Evolutionary conservation across 768 basidiomycete species (phyloP).

Genomic region (Lentinula boryana): DNA sequence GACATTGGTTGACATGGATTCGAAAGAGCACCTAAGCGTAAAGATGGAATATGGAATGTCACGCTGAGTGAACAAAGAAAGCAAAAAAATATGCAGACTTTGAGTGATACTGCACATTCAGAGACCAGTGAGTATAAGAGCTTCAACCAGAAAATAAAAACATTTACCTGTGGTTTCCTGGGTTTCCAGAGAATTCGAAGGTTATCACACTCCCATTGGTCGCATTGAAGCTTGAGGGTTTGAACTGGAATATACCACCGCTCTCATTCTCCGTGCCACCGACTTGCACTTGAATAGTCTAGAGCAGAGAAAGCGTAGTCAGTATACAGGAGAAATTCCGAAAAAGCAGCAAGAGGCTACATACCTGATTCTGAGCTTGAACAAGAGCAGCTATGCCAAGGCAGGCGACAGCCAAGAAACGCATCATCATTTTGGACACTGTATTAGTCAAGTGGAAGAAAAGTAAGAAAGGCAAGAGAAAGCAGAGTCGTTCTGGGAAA

Average conservation of each 20-base stretch:
- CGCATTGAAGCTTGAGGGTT: constrained; percentile 35
- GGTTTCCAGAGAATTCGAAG: constrained; percentile 44
- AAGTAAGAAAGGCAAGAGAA: not conserved
- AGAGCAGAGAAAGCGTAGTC: too few species aligned
- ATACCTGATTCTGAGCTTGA: constrained; percentile 12
- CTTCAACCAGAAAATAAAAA: not conserved
- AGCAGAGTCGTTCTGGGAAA: not conserved
- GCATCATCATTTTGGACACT: not conserved
- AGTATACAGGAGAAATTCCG: not conserved
- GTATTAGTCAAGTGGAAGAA: not conserved
- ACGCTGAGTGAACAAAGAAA: not conserved
- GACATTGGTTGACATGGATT: constrained; percentile 36
- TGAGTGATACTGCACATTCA: constrained; percentile 35
- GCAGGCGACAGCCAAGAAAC: not conserved
- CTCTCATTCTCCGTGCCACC: constrained; percentile 21
- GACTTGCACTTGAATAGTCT: constrained; percentile 26
- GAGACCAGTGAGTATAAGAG: not conserved
- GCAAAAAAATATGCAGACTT: constrained; percentile 26
- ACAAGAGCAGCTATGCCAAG: constrained; percentile 9
- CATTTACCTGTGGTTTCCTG: constrained; percentile 36
- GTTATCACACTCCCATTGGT: constrained; percentile 38
- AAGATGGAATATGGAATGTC: not conserved
- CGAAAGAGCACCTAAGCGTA: constrained; percentile 1
- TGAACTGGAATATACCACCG: constrained; percentile 40
- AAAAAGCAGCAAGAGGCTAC: not conserved